A percentile compares a stretch with the other conserved stretches of the same genome.
Evolutionary conservation across 1,284 basidiomycete species (phyloP).

Genomic region (Rugosomyces carneus): DNA sequence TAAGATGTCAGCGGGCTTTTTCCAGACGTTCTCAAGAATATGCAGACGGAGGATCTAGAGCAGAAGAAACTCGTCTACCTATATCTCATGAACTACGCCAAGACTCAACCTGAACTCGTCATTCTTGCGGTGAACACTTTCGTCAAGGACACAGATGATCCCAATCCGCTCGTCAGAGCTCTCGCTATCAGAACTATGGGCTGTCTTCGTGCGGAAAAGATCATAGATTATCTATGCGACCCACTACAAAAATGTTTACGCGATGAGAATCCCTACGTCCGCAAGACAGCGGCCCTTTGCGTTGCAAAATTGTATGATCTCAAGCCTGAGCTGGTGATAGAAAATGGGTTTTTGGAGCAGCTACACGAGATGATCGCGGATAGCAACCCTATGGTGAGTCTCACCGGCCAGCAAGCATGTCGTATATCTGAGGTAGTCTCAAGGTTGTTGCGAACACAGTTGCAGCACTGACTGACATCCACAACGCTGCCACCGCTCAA

Average conservation of each 20-base stretch:
- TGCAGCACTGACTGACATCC: slow-evolving; percentile 91
- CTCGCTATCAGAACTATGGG: slow-evolving; percentile 98
- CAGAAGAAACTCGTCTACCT: slow-evolving; percentile 98
- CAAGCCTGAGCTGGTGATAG: slow-evolving; percentile 91
- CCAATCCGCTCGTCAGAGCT: slow-evolving; percentile 93
- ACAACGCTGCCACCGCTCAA: slow-evolving; percentile 55
- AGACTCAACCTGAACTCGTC: slow-evolving; percentile 95
- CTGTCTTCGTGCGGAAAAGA: slow-evolving; percentile 95
- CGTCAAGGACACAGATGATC: slow-evolving; percentile 94
- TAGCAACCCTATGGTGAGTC: slow-evolving; percentile 90
- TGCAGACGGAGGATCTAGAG: slow-evolving; percentile 92
- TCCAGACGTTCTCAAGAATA: slow-evolving; percentile 98
- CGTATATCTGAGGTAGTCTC: slow-evolving; percentile 2
- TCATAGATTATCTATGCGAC: slow-evolving; percentile 96
- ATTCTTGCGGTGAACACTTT: slow-evolving; percentile 99
- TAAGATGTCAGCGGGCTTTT: slow-evolving; percentile 92
- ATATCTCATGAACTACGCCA: slow-evolving; percentile 98
- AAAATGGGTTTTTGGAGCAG: slow-evolving; percentile 90
- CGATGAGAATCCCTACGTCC: slow-evolving; percentile 96
- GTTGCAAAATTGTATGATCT: slow-evolving; percentile 97
- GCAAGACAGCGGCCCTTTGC: slow-evolving; percentile 93
- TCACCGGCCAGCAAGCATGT: background rate
- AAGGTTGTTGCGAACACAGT: slow-evolving; percentile 96
- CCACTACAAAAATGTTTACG: slow-evolving; percentile 87
- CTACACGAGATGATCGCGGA: slow-evolving; percentile 90